Conservation (phyloP, 139 green algal species). For the Pseudopediastrum boryanum region DNA sequence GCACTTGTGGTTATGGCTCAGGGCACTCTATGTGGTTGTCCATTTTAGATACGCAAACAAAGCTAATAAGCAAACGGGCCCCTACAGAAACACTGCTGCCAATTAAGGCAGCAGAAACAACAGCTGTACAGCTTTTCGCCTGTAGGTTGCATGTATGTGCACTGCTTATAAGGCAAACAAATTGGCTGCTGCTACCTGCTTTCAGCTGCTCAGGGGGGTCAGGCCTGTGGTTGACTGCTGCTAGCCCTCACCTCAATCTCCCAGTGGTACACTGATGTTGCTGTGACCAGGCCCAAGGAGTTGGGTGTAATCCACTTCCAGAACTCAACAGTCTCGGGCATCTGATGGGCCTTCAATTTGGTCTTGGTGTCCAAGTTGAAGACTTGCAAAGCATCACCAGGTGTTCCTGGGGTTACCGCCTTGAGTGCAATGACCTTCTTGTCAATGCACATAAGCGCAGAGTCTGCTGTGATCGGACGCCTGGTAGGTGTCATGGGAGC, state of each 20-base stretch:
- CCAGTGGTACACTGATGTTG: constrained; percentile 96
- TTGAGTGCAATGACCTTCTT: constrained; percentile 97
- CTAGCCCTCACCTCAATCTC: constrained; percentile 79
- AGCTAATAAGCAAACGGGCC: too few species aligned
- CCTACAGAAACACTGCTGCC: too few species aligned
- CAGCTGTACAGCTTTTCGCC: too few species aligned
- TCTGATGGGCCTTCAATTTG: constrained; percentile 97
- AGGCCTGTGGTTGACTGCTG: too few species aligned
- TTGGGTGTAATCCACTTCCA: constrained; percentile 96
- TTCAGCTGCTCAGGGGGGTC: too few species aligned
- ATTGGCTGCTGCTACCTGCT: too few species aligned
- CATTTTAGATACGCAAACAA: too few species aligned
- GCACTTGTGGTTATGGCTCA: too few species aligned
- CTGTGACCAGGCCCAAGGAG: constrained; percentile 93
- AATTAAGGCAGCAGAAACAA: too few species aligned
- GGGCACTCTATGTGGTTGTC: too few species aligned
- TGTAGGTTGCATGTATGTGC: too few species aligned
- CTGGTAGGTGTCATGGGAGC: constrained; percentile 80
- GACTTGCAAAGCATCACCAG: constrained; percentile 93
- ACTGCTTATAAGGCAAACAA: too few species aligned
- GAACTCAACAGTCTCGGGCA: constrained; percentile 94
- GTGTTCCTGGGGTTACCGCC: constrained; percentile 46
- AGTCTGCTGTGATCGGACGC: constrained; percentile 96
- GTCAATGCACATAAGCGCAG: constrained; percentile 94
- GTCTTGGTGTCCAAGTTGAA: constrained; percentile 98